Conservation (phyloP, 106 monocot species). For the Dioscorea alata region DNA sequence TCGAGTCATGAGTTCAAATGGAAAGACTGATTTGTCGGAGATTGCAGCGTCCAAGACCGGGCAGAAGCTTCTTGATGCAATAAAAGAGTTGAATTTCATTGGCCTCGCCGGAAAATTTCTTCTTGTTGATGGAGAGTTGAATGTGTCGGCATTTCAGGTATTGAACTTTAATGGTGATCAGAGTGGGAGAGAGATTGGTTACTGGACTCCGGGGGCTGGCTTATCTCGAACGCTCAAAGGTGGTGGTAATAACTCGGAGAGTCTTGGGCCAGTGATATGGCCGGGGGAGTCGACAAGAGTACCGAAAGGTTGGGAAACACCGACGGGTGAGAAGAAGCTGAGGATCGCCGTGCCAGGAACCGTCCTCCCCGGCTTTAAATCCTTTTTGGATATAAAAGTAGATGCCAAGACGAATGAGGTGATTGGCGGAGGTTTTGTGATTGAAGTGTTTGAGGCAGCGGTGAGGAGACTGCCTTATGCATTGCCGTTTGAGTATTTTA, state of each 20-base stretch:
- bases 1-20: too few species aligned
- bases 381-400: slow-evolving; percentile 18
- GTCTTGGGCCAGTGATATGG: slow-evolving; percentile 31
- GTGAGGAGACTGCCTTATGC: slow-evolving; percentile 33
- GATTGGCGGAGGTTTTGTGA: slow-evolving; percentile 20
- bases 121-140: slow-evolving; percentile 13
- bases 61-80: not conserved
- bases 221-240: not conserved
- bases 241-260: not conserved
- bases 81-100: slow-evolving; percentile 9
- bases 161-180: slow-evolving; percentile 21
- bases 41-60: too few species aligned
- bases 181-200: slow-evolving; percentile 22
- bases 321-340: slow-evolving; percentile 24
- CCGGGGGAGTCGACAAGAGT: slow-evolving; percentile 30
- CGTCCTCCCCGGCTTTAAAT: slow-evolving; percentile 3
- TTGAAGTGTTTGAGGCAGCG: slow-evolving; percentile 54
- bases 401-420: slow-evolving; percentile 24
- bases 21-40: too few species aligned
- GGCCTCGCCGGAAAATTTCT: slow-evolving; percentile 54
- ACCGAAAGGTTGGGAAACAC: slow-evolving; percentile 37
- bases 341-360: slow-evolving; percentile 33
- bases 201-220: slow-evolving; percentile 26
- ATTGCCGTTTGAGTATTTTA: slow-evolving; percentile 28
- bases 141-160: slow-evolving; percentile 18